Base-by-base conservation (phyloP, 768 basidiomycete genomes). In the Megacollybia marginata region DNA sequence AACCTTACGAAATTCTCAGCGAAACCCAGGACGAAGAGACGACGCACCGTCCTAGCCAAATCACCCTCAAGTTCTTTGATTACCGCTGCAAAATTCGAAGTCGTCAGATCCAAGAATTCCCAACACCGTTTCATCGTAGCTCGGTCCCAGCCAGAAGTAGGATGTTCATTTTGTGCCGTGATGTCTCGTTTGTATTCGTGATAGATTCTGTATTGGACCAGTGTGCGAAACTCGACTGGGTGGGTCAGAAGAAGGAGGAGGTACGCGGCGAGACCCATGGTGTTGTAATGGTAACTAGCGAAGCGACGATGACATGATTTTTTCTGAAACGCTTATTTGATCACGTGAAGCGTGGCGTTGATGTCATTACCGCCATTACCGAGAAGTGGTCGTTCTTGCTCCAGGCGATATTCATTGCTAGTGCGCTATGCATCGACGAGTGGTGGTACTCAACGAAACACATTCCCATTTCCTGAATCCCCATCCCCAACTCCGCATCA, bases 41-140 rank as follows among this genome's bases (percentile, higher is more conserved):
- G n/a, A 81, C 92, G 68, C 63, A 96, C 94, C 38, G 85, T 88
- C 53, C 95, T 73, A 4, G 93, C 93, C 54, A 99, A 69, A 63
- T 98, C 95, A 1, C 93, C 95, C 31, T 99, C 93, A 4, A 98
- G 71, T 66, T 96, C 90, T 67, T 95, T 97, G 60, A 97, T 92
- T 54, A 99, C 95, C 1, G 87, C 82, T 0, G 92, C 76, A 57
- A 96, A 99, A 68, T 85, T 90, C 57, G 95, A 69, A 57, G 90
- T 92, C 4, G 93, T 94, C 67, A 73, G 49, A 73, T 98, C 94
- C 48, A 98, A 71, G 58, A 92, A 85, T 7, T 78, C 71, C 94
- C 93, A 97, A 62, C 93, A 97, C 38, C 80, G 74, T 49, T 82
- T 79, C 95, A 99, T 99, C 9, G 80, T 72, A 35, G 76, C 61